Evolutionary conservation across 257 asterid genomes (phyloP), one percentile per base, ranked within the genome.

Genomic region (Solanum tarapatanum): DNA sequence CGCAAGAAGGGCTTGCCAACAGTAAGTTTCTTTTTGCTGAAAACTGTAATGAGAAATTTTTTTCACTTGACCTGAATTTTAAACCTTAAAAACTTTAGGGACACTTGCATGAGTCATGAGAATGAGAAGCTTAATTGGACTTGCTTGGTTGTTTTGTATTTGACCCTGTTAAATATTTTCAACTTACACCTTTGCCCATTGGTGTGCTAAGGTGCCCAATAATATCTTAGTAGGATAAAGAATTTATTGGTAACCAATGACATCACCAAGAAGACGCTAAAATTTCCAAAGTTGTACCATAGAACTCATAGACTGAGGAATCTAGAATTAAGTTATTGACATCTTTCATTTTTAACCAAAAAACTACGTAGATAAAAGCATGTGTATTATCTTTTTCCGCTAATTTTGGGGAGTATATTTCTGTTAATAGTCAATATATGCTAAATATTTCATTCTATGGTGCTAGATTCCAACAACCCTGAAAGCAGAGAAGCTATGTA

Each of bases 1-100:
- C 93, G 94, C 85, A 90, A 90, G 73, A 97, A 94, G 91, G 97
- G 98, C 89, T 91, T 97, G 89, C 97, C 99, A 86, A 94, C 99
- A 90, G 99, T 97, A 94, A 82, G 3, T 26, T 30, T 37, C 80
- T 73, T 76, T 76, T 79, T 23, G 43, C 86, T 32, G 12, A 35
- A 26, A 83, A 14, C 24, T 58, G 17, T 36, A 84, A 17, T 24
- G 39, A 84, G 26, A 69, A 45, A 30, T 30, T 30, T 41, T 21
- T 86, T 43, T 26, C 51, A 28, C 37, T 41, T 85, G 9, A 85
- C 62, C 58, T 85, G 66, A 55, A 66, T 85, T n/a, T 43, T 21
- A 28, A 64, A 85, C 41, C 79, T 36, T 62, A 37, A 30, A 30
- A 37, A 43, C 2, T 41, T 45, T 85, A 11, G 23, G 35, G 48